Base-by-base conservation (phyloP, 2,329 filamentous ascomycete genomes). In the Cladophialophora yegresii region DNA sequence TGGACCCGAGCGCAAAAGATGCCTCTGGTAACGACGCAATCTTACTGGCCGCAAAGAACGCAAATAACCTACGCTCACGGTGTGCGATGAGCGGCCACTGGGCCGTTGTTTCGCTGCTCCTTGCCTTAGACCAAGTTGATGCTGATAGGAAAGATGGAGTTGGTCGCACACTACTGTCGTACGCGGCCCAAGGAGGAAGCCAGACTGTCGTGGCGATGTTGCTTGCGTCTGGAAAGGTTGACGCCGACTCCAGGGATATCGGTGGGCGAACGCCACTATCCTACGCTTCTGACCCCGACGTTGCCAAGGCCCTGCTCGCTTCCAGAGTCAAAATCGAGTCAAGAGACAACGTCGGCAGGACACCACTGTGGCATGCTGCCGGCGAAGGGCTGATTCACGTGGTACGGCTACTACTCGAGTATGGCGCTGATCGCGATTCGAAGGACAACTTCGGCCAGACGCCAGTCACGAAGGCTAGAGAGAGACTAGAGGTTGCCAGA, bases 271-370 rank as follows among this genome's bases (percentile, higher is more conserved):
- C 47, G 13, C 47, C 47, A 13, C 22, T 51, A 23, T 51, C 22
- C 22, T 8, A 23, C 4, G 22, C 47, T 26, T 4, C 0, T 26
- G 5, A 13, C 10, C 0, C 0, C 9, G 1, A 16, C 3, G 1
- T 23, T 8, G 22, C 47, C 10, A 6, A 3, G 22, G 0, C 26
- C 26, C 36, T 43, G 16, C 36, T 43, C 13, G 36, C 36, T 20
- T 43, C 36, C 16, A 43, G 16, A 43, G 36, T 43, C 5, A 6
- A 43, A 0, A 8, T 43, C 36, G 36, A n/a, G 8, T 43, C 36
- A 20, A n/a, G 4, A n/a, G 36, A 43, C 16, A 8, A 43, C 13
- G 2, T 8, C 36, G 36, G 36, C 36, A 16, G 16, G 36, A 43
- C 36, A 43, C 36, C 36, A n/a, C 5, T 43, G 36, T 43, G 13